A percentile compares a stretch with the other conserved stretches of the same genome.
Conservation (phyloP, 257 asterid genomes). For the Scutellaria baicalensis region DNA sequence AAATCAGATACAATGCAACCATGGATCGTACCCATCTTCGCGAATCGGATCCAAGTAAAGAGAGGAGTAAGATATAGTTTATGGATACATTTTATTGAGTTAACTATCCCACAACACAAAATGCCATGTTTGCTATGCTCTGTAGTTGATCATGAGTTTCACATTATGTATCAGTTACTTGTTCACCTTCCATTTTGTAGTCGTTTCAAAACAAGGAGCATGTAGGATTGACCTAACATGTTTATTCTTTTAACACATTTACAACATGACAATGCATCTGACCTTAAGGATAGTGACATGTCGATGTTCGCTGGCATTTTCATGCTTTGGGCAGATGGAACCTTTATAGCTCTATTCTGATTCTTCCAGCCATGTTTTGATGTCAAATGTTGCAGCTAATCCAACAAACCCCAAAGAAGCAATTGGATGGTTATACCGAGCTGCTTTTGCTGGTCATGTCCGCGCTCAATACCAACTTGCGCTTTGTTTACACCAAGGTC, state of each 20-base stretch:
- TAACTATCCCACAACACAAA: not conserved
- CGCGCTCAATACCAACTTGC: constrained; percentile 98
- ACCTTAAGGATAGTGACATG: not conserved
- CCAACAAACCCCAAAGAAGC: constrained; percentile 63
- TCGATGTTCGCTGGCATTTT: not conserved
- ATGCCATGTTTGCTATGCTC: not conserved
- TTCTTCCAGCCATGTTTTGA: not conserved
- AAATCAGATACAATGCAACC: not conserved
- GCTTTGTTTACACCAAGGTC: constrained; percentile 80
- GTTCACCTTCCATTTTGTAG: not conserved
- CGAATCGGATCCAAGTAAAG: not conserved
- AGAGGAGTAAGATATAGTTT: not conserved
- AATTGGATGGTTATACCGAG: constrained; percentile 57
- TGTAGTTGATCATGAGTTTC: not conserved
- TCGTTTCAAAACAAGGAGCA: no score
- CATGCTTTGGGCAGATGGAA: not conserved
- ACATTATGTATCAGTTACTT: not conserved
- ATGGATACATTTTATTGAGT: not conserved
- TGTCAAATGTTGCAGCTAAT: constrained; percentile 42
- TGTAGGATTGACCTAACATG: no score
- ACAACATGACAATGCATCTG: not conserved
- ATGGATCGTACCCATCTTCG: not conserved
- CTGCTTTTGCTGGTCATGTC: constrained; percentile 71
- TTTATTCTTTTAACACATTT: not conserved
- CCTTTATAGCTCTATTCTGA: not conserved